Percentiles rank a stretch among this genome's conserved stretches.
phyloP scores from a whole-genome alignment of 1,284 basidiomycete species.

The Trametes sp. region DNA sequence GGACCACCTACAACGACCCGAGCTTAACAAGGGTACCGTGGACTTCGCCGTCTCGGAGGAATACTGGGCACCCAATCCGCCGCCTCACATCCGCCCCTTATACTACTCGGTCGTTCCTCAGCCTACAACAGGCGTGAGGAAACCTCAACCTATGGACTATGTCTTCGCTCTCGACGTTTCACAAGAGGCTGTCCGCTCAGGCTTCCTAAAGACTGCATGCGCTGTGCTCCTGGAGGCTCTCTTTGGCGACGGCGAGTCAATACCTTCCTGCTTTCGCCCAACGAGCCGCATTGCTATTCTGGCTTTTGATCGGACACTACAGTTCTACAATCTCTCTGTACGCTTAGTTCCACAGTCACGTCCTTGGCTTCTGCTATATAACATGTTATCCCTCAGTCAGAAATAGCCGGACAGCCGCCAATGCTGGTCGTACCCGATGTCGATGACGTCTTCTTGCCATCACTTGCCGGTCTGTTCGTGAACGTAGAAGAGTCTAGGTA shows the following conservation, averaged over 20 bases:
- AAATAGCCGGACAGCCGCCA: constrained; percentile 59
- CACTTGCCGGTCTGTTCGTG: constrained; percentile 81
- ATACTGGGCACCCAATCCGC: constrained; percentile 87
- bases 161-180: constrained; percentile 95
- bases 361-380: background rate
- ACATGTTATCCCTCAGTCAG: constrained; percentile 50
- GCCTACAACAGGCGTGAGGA: constrained; percentile 52
- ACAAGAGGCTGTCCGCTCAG: constrained; percentile 72
- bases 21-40: constrained; percentile 91
- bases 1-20: constrained; percentile 86
- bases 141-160: constrained; percentile 77
- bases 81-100: constrained; percentile 58
- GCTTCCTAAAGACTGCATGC: constrained; percentile 79
- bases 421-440: constrained; percentile 92
- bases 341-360: constrained; percentile 41
- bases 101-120: constrained; percentile 58
- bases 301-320: constrained; percentile 85
- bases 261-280: constrained; percentile 60
- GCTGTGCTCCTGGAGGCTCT: constrained; percentile 71
- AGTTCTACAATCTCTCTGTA: constrained; percentile 93
- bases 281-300: constrained; percentile 76
- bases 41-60: constrained; percentile 89
- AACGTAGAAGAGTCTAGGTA: constrained; percentile 78
- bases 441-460: constrained; percentile 90
- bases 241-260: constrained; percentile 60